These are phyloP conservation scores for Sclerotinia spermophila DNA, from an alignment of 2,329 filamentous ascomycete genomes.

Conservation along the genomic window DNA sequence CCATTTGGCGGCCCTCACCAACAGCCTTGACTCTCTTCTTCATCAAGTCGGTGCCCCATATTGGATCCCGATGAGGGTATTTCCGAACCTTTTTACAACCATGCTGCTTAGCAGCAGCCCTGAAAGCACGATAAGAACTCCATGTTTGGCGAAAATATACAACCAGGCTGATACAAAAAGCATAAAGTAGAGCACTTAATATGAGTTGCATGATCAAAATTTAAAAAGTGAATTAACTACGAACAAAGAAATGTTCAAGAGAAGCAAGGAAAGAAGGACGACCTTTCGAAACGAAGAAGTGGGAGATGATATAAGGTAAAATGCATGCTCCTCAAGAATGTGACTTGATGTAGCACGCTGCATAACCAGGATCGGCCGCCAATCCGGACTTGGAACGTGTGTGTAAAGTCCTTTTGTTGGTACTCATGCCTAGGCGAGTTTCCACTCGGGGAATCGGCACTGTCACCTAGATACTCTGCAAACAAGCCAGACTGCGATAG, in stretches of 20 bases:
- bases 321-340: neutral
- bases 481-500: neutral
- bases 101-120: neutral
- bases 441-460: neutral
- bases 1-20: neutral
- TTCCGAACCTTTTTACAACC: neutral
- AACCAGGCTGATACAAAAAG: neutral
- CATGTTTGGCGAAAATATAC: neutral
- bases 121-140: neutral
- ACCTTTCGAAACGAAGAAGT: neutral
- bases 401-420: neutral
- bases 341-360: neutral
- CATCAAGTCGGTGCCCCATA: conserved; percentile 7
- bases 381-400: neutral
- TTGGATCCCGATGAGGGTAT: neutral
- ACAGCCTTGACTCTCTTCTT: neutral
- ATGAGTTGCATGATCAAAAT: neutral
- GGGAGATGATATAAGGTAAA: neutral
- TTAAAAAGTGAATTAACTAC: neutral
- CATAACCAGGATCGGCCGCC: neutral
- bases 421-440: neutral
- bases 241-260: neutral
- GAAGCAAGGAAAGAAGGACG: neutral
- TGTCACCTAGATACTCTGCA: neutral
- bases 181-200: neutral